Percentiles rank a stretch among this genome's conserved stretches.
Conservation (phyloP, 306 rosid species). For the Argentina anserina region DNA sequence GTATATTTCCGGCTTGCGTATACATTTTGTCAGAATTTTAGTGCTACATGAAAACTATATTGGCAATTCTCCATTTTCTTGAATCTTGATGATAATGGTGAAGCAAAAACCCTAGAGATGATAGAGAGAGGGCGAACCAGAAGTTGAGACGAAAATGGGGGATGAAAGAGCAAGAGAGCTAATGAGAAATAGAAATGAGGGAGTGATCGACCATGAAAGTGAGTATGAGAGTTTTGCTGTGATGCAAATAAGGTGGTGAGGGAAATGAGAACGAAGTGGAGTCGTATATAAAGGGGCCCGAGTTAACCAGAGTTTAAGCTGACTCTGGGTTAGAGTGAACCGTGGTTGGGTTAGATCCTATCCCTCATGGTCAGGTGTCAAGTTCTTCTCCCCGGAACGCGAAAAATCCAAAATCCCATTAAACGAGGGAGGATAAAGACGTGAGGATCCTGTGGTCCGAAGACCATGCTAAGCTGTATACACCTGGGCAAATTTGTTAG, state of each 20-base stretch:
- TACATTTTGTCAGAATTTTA: not conserved
- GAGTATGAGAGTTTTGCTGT: not conserved
- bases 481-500: not conserved
- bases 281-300: constrained; percentile 41
- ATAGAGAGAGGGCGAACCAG: constrained; percentile 26
- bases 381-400: not conserved
- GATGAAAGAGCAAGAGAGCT: not conserved
- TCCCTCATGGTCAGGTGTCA: constrained; percentile 26
- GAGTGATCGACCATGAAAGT: constrained; percentile 21
- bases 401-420: constrained; percentile 22
- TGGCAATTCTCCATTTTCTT: not conserved
- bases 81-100: not conserved
- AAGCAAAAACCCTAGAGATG: not conserved
- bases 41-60: not conserved
- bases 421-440: constrained; percentile 8
- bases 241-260: constrained; percentile 25
- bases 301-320: constrained; percentile 22
- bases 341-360: constrained; percentile 51
- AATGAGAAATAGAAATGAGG: constrained; percentile 7
- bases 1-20: not conserved
- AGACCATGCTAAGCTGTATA: constrained; percentile 13
- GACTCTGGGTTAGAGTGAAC: constrained; percentile 19
- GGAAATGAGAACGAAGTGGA: not conserved
- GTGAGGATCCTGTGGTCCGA: constrained; percentile 15
- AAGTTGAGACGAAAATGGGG: constrained; percentile 16